Percentiles rank a stretch among this genome's conserved stretches.
These are phyloP conservation scores for Ophiostoma populinum DNA, from an alignment of 2,329 filamentous ascomycete species.

Conservation along the genomic window DNA sequence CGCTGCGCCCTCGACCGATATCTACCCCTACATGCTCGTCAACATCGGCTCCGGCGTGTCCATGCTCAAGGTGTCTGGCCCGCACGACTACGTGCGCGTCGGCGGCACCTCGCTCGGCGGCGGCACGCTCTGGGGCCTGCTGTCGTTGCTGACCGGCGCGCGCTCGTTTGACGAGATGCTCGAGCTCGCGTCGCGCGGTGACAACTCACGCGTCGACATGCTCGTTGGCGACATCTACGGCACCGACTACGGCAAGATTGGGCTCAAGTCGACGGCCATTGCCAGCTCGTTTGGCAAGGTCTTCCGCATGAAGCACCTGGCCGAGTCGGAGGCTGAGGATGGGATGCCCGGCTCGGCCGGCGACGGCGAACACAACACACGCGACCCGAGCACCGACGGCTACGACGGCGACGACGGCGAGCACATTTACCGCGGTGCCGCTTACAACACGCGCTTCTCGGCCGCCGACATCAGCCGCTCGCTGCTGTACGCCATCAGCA, in stretches of 20 bases:
- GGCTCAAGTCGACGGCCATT: conserved; percentile 87
- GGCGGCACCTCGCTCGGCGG: conserved; percentile 89
- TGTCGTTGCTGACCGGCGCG: conserved; percentile 83
- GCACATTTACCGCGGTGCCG: conserved; percentile 11
- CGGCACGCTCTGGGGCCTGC: conserved; percentile 91
- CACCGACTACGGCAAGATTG: conserved; percentile 88
- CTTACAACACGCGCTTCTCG: conserved; percentile 39
- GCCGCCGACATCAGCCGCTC: conserved; percentile 78
- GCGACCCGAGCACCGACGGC: neutral
- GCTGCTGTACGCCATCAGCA: conserved; percentile 85
- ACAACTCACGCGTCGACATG: conserved; percentile 90
- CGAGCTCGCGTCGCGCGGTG: conserved; percentile 71
- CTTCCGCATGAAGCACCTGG: conserved; percentile 77
- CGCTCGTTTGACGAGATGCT: conserved; percentile 97
- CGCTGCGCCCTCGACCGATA: conserved; percentile 42
- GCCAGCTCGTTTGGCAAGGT: conserved; percentile 95
- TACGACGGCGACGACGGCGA: neutral
- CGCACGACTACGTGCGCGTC: conserved; percentile 71
- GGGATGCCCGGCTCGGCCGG: conserved; percentile 40
- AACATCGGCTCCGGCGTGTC: conserved; percentile 96
- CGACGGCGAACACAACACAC: conserved; percentile 50
- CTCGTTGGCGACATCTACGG: conserved; percentile 97
- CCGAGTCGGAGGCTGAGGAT: conserved; percentile 64
- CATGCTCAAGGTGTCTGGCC: conserved; percentile 92
- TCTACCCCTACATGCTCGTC: conserved; percentile 93